These are phyloP conservation scores for Fusarium equiseti DNA, from an alignment of 2,329 filamentous ascomycete genomes.

Conservation along the genomic window DNA sequence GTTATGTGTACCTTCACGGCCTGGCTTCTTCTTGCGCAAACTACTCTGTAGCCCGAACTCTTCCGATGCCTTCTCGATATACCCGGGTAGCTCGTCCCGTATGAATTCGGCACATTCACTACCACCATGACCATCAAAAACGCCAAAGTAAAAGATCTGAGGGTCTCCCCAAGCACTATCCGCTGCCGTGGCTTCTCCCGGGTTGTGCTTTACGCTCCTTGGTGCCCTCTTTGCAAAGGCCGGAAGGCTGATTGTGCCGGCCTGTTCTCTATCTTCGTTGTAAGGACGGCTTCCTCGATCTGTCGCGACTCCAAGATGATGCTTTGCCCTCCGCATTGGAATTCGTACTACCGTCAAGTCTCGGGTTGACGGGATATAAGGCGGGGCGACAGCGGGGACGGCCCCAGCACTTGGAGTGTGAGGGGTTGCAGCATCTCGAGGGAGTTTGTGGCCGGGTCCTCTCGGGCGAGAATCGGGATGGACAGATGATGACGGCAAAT, in stretches of 20 bases:
- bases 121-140: conserved; percentile 97
- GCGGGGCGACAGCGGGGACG: conserved; percentile 69
- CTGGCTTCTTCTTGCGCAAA: conserved; percentile 63
- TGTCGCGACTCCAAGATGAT: conserved; percentile 88
- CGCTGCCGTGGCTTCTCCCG: conserved; percentile 74
- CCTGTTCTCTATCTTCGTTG: conserved; percentile 95
- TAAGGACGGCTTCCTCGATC: conserved; percentile 86
- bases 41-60: conserved; percentile 84
- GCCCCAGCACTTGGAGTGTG: conserved; percentile 70
- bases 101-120: conserved; percentile 89
- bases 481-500: conserved; percentile 91
- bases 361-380: conserved; percentile 68
- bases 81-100: conserved; percentile 84
- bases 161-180: conserved; percentile 88
- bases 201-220: conserved; percentile 66
- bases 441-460: conserved; percentile 85
- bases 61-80: conserved; percentile 84
- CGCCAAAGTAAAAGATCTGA: conserved; percentile 96
- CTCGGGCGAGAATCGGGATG: conserved; percentile 82
- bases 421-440: conserved; percentile 84
- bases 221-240: conserved; percentile 90
- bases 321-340: conserved; percentile 91
- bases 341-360: conserved; percentile 96
- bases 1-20: conserved; percentile 41
- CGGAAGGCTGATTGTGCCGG: conserved; percentile 91